phyloP scores from a whole-genome alignment of 2,329 filamentous ascomycete genomes.

The Truncatella angustata region DNA sequence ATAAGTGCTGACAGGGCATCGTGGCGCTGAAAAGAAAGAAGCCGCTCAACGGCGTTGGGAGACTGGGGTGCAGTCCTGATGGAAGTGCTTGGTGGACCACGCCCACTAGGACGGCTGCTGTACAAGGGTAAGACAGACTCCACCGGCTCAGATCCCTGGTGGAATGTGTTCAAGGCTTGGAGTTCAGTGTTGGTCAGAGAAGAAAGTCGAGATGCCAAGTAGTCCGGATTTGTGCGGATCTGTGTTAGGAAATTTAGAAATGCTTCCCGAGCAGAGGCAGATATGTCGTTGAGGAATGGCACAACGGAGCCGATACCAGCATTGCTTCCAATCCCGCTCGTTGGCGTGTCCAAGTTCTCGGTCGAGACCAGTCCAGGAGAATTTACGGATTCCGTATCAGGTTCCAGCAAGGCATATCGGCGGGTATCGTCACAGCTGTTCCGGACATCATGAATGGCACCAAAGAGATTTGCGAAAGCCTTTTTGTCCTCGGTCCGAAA shows the following conservation, averaged over 20 bases:
- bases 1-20: constrained; percentile 82
- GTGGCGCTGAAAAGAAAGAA: constrained; percentile 84
- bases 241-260: constrained; percentile 78
- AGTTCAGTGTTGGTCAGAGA: constrained; percentile 75
- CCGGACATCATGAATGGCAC: constrained; percentile 76
- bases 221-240: constrained; percentile 83
- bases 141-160: constrained; percentile 75
- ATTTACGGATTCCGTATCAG: constrained; percentile 66
- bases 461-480: constrained; percentile 70
- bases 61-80: constrained; percentile 44
- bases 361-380: constrained; percentile 46
- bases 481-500: constrained; percentile 79
- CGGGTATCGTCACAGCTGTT: constrained; percentile 73
- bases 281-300: constrained; percentile 71
- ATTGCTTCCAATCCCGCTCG: constrained; percentile 37
- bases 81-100: constrained; percentile 44
- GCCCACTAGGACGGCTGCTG: constrained; percentile 43
- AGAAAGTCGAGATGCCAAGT: constrained; percentile 78
- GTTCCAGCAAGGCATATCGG: constrained; percentile 69
- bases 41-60: constrained; percentile 72
- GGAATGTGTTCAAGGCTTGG: constrained; percentile 72
- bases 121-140: constrained; percentile 79
- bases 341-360: constrained; percentile 49
- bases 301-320: constrained; percentile 33
- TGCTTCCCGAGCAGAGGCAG: constrained; percentile 69